These are phyloP conservation scores for Mucor mucedo DNA, from an alignment of 371 early-diverging fungal species.

Conservation along the genomic window DNA sequence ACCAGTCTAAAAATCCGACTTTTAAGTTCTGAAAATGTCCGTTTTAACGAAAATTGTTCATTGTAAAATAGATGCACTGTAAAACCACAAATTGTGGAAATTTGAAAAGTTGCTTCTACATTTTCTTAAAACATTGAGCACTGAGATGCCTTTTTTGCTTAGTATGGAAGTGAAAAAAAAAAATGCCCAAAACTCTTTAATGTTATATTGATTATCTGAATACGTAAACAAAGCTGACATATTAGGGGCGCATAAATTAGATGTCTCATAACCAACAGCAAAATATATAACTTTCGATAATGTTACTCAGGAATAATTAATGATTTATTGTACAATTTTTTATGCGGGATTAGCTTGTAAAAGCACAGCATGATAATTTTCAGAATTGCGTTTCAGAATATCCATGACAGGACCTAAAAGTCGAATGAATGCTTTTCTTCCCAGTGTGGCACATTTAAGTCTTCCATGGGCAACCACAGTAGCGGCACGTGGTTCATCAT, in stretches of 20 bases:
- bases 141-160: no score
- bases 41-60: no score
- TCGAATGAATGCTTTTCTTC: slow-evolving; percentile 91
- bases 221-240: neutral
- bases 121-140: no score
- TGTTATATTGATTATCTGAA: neutral
- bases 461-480: slow-evolving; percentile 88
- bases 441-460: slow-evolving; percentile 90
- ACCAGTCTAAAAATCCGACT: no score
- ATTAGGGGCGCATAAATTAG: neutral
- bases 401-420: slow-evolving; percentile 93
- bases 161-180: no score
- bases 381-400: slow-evolving; percentile 83
- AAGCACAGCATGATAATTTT: slow-evolving; percentile 70
- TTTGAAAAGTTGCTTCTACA: no score
- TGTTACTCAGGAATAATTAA: no score
- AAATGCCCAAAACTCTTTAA: no score
- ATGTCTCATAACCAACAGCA: neutral
- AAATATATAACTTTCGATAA: no score
- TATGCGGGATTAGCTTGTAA: slow-evolving; percentile 14
- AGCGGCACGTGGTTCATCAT: slow-evolving; percentile 91
- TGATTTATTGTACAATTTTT: neutral
- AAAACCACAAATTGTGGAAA: no score
- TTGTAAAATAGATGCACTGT: no score
- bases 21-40: no score